Conservation (phyloP, 1,139 yeast species). For the Pichia sorboxylosa region DNA sequence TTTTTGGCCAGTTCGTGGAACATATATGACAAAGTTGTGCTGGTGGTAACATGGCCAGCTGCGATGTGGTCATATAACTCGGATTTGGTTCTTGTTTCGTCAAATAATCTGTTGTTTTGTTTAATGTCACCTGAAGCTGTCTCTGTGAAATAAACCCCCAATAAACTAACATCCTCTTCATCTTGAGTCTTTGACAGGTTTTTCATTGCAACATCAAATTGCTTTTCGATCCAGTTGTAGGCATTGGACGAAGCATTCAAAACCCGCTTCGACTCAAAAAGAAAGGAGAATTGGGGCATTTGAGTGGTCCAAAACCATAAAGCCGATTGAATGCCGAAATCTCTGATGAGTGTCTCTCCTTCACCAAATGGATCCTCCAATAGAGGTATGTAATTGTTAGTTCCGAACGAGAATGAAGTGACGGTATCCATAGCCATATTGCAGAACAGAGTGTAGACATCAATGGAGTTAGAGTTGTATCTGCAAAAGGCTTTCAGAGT, state of each 20-base stretch:
- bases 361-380: conserved; percentile 20
- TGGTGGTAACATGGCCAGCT: conserved; percentile 76
- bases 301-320: conserved; percentile 62
- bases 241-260: conserved; percentile 30
- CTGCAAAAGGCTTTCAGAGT: conserved; percentile 18
- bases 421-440: conserved; percentile 67
- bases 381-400: conserved; percentile 26
- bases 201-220: conserved; percentile 25
- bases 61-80: conserved; percentile 41
- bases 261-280: conserved; percentile 35
- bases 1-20: conserved; percentile 49
- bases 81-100: conserved; percentile 25
- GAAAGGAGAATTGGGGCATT: conserved; percentile 43
- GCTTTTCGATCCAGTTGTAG: conserved; percentile 39
- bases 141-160: conserved; percentile 18
- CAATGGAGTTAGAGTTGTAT: conserved; percentile 26
- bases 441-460: conserved; percentile 51
- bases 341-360: conserved; percentile 33
- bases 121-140: not conserved
- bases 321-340: conserved; percentile 46
- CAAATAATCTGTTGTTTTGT: conserved; percentile 11
- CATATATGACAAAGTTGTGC: conserved; percentile 49
- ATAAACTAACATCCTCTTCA: conserved; percentile 17
- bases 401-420: conserved; percentile 50
- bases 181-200: conserved; percentile 19